A percentile compares a stretch with the other conserved stretches of the same genome.
Conservation (phyloP, 208 protist species). For the Leishmania tropica region DNA sequence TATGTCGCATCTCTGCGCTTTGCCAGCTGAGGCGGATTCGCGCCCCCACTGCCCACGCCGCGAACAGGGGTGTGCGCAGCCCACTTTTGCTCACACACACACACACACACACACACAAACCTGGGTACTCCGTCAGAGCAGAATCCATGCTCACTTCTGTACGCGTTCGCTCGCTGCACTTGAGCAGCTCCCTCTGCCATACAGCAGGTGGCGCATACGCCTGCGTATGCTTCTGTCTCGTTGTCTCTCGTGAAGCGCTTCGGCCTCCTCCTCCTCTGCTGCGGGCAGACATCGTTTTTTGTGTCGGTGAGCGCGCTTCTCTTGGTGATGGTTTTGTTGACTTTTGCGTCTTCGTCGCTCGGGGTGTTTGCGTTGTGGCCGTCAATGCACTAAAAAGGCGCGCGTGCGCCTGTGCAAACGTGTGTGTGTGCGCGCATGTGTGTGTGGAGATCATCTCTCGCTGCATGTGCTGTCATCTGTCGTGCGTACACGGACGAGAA, state of each 20-base stretch:
- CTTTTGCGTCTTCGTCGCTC: background rate
- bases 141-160: background rate
- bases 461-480: too few relatives aligned
- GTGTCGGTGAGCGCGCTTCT: background rate
- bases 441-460: background rate
- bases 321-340: background rate
- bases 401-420: background rate
- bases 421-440: background rate
- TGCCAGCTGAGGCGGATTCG: background rate
- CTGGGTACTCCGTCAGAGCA: background rate
- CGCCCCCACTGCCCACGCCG: background rate
- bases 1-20: background rate
- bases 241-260: background rate
- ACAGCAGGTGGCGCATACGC: background rate
- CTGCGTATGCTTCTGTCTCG: background rate
- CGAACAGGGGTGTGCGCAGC: background rate
- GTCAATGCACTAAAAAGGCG: background rate
- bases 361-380: too few relatives aligned
- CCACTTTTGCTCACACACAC: background rate
- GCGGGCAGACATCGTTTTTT: background rate
- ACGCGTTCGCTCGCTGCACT: background rate
- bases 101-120: background rate
- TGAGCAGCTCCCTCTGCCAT: too few relatives aligned
- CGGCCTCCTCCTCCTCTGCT: background rate
- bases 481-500: background rate